Evolutionary conservation across 2,329 filamentous ascomycete genomes (phyloP).

Genomic region (Fusarium pseudograminearum): DNA sequence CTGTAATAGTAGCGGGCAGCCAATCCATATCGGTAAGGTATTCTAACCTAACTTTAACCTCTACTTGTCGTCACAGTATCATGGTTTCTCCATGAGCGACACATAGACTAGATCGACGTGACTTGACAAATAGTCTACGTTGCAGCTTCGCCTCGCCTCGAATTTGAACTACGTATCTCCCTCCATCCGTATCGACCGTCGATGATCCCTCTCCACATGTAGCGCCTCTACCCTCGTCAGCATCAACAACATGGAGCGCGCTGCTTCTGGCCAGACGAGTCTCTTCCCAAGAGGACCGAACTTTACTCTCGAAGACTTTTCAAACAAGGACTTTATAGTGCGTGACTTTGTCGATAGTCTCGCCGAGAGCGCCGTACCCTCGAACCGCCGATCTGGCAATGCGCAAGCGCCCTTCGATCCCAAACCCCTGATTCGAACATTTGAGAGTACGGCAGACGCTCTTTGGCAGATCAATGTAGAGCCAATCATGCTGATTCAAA

Average conservation of each 20-base stretch:
- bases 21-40: slow-evolving; percentile 17
- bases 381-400: slow-evolving; percentile 80
- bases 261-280: slow-evolving; percentile 67
- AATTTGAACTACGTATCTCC: background rate
- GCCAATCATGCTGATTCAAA: slow-evolving; percentile 23
- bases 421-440: slow-evolving; percentile 95
- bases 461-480: background rate
- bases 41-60: slow-evolving; percentile 4
- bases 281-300: slow-evolving; percentile 82
- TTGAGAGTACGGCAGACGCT: slow-evolving; percentile 72
- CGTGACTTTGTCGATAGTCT: slow-evolving; percentile 97
- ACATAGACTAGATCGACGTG: slow-evolving; percentile 30
- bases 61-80: slow-evolving; percentile 11
- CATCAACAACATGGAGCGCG: slow-evolving; percentile 56
- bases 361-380: slow-evolving; percentile 84
- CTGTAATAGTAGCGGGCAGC: background rate
- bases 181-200: slow-evolving; percentile 17
- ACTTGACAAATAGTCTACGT: slow-evolving; percentile 12
- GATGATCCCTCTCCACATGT: slow-evolving; percentile 48
- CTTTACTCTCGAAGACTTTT: slow-evolving; percentile 90
- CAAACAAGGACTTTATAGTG: slow-evolving; percentile 93
- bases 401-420: slow-evolving; percentile 82
- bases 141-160: slow-evolving; percentile 3
- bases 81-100: slow-evolving; percentile 38
- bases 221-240: slow-evolving; percentile 42